phyloP scores from a whole-genome alignment of 2,329 filamentous ascomycete species.

The Penicillium hesseltinei region DNA sequence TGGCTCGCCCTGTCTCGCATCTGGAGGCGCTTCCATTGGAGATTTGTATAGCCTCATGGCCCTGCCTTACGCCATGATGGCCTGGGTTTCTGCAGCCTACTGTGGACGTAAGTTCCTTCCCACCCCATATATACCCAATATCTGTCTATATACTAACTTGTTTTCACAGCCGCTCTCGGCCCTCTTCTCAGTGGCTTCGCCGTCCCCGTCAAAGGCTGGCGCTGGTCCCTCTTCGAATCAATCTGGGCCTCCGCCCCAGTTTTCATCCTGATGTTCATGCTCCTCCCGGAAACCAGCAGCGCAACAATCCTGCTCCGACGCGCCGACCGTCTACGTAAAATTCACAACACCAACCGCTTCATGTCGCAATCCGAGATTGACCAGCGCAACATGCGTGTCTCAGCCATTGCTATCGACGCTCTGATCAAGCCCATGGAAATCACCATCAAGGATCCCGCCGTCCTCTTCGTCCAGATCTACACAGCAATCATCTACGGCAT shows the following conservation, averaged over 20 bases:
- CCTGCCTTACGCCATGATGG: slow-evolving; percentile 59
- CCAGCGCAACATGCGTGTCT: slow-evolving; percentile 37
- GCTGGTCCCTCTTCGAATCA: slow-evolving; percentile 59
- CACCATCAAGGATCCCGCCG: slow-evolving; percentile 61
- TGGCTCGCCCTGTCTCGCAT: slow-evolving; percentile 64
- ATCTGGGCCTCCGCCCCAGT: slow-evolving; percentile 61
- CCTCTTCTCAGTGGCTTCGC: slow-evolving; percentile 63
- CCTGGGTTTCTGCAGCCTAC: slow-evolving; percentile 53
- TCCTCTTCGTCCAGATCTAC: slow-evolving; percentile 63
- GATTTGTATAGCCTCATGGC: slow-evolving; percentile 54
- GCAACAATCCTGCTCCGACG: slow-evolving; percentile 63
- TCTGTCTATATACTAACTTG: slow-evolving; percentile 1
- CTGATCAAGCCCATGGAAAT: slow-evolving; percentile 55
- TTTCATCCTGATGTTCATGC: slow-evolving; percentile 59
- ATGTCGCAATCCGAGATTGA: slow-evolving; percentile 65
- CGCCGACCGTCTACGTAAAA: slow-evolving; percentile 58
- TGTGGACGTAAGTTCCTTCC: slow-evolving; percentile 38
- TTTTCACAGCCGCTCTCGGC: slow-evolving; percentile 52
- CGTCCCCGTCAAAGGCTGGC: slow-evolving; percentile 54
- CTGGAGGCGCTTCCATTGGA: slow-evolving; percentile 48
- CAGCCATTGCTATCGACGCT: slow-evolving; percentile 19
- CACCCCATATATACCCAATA: background rate
- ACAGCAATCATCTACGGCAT: slow-evolving; percentile 57
- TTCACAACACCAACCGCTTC: slow-evolving; percentile 57
- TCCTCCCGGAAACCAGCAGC: slow-evolving; percentile 63